A percentile compares a stretch with the other conserved stretches of the same genome.
These are phyloP conservation scores for Nakazawaea molendinolei DNA, from an alignment of 805 yeast species.

Conservation along the genomic window DNA sequence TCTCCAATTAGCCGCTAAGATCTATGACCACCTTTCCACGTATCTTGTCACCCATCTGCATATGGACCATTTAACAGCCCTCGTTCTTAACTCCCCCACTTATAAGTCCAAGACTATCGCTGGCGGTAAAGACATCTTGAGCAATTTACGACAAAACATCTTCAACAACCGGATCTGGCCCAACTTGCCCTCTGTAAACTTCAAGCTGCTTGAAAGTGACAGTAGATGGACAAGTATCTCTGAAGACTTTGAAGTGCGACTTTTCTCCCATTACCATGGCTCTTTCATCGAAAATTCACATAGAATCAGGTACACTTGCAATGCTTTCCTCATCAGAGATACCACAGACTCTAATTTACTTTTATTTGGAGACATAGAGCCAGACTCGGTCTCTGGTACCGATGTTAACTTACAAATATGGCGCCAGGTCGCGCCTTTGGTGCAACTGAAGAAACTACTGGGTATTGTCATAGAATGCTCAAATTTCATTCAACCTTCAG, in stretches of 20 bases:
- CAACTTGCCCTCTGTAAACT: slow-evolving; percentile 34
- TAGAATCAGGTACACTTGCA: slow-evolving; percentile 27
- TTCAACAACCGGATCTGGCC: slow-evolving; percentile 87
- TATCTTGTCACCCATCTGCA: slow-evolving; percentile 77
- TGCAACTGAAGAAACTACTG: slow-evolving; percentile 33
- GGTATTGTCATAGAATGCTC: slow-evolving; percentile 80
- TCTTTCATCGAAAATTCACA: slow-evolving; percentile 11
- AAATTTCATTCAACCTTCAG: slow-evolving; percentile 35
- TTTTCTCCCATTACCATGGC: slow-evolving; percentile 37
- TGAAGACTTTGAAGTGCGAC: slow-evolving; percentile 30
- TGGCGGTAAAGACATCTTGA: slow-evolving; percentile 48
- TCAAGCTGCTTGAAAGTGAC: slow-evolving; percentile 12
- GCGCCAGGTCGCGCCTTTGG: slow-evolving; percentile 43
- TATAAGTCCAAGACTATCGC: slow-evolving; percentile 39
- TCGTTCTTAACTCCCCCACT: slow-evolving; percentile 67
- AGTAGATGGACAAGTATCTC: slow-evolving; percentile 19
- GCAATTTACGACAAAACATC: slow-evolving; percentile 43
- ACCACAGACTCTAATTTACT: slow-evolving; percentile 34
- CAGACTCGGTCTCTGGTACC: slow-evolving; percentile 43
- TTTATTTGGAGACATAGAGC: slow-evolving; percentile 81
- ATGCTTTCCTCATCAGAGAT: slow-evolving; percentile 51
- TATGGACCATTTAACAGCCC: slow-evolving; percentile 68
- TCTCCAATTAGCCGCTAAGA: slow-evolving; percentile 13
- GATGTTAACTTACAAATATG: slow-evolving; percentile 44
- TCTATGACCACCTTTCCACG: slow-evolving; percentile 32